A percentile compares a stretch with the other conserved stretches of the same genome.
Evolutionary conservation across 352 stramenopile species (phyloP).

Genomic region (Blastocystis sp.): DNA sequence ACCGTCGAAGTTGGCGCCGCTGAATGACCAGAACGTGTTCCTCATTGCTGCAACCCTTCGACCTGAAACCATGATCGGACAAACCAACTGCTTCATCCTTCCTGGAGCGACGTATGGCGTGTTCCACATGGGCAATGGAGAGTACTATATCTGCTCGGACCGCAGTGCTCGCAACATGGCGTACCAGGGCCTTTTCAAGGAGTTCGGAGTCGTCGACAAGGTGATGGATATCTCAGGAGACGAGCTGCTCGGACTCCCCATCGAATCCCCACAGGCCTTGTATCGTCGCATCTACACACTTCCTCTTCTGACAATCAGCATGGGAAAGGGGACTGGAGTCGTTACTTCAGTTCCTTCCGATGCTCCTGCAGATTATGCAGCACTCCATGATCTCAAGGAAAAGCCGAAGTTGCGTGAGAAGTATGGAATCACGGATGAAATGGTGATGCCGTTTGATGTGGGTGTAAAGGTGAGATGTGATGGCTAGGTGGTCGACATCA

Average conservation of each 20-base stretch:
- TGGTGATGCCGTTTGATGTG: conserved; percentile 89
- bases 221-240: conserved; percentile 81
- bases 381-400: conserved; percentile 94
- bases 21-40: conserved; percentile 77
- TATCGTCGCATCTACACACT: conserved; percentile 99
- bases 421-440: conserved; percentile 92
- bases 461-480: not conserved
- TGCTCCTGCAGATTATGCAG: conserved; percentile 95
- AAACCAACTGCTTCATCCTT: conserved; percentile 99
- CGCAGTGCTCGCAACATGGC: conserved; percentile 65
- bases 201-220: conserved; percentile 71
- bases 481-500: conserved; percentile 83
- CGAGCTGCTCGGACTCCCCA: conserved; percentile 88
- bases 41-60: conserved; percentile 93
- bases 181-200: conserved; percentile 65
- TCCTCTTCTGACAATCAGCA: conserved; percentile 96
- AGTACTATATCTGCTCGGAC: conserved; percentile 75
- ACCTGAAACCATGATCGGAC: conserved; percentile 98
- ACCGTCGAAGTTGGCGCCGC: conserved; percentile 71
- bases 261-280: conserved; percentile 86
- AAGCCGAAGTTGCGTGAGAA: conserved; percentile 94
- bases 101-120: conserved; percentile 95
- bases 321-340: conserved; percentile 97
- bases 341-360: conserved; percentile 97
- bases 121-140: conserved; percentile 85